Conservation (phyloP, 768 basidiomycete genomes). For the Boletus reticuloceps region DNA sequence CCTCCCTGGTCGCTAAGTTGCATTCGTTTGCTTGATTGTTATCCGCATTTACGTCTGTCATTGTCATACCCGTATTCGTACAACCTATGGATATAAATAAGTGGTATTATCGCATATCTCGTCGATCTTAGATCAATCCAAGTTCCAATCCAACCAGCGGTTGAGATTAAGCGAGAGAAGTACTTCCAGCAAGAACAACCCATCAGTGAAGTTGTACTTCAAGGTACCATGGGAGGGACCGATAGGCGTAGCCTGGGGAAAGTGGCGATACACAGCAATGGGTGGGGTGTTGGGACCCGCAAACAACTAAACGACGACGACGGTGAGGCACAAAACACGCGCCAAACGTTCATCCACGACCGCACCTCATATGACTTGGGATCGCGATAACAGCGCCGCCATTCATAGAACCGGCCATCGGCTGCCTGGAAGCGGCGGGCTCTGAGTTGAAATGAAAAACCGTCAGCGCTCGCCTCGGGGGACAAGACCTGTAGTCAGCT, state of each 20-base stretch:
- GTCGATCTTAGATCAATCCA: slow-evolving; percentile 30
- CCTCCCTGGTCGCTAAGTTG: slow-evolving; percentile 6
- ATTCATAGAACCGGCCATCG: slow-evolving; percentile 62
- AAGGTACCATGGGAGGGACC: slow-evolving; percentile 64
- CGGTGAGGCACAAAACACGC: not conserved
- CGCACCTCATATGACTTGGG: slow-evolving; percentile 62
- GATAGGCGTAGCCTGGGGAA: slow-evolving; percentile 50
- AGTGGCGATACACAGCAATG: slow-evolving; percentile 60
- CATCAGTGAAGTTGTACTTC: slow-evolving; percentile 61
- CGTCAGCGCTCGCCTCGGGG: slow-evolving; percentile 12
- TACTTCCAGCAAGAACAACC: slow-evolving; percentile 57
- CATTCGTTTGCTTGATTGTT: slow-evolving; percentile 17
- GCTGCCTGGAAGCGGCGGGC: slow-evolving; percentile 57
- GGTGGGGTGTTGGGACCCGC: slow-evolving; percentile 43
- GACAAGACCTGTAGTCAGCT: not conserved
- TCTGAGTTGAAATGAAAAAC: slow-evolving; percentile 33
- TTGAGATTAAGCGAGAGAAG: slow-evolving; percentile 68
- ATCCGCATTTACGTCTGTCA: slow-evolving; percentile 19
- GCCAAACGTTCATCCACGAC: not conserved
- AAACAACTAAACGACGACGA: slow-evolving; percentile 38
- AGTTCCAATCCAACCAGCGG: slow-evolving; percentile 67
- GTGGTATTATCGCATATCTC: slow-evolving; percentile 14
- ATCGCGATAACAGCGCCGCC: slow-evolving; percentile 52
- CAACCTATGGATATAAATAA: slow-evolving; percentile 35
- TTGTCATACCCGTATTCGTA: slow-evolving; percentile 31